Evolutionary conservation across 2,329 filamentous ascomycete genomes (phyloP).

Genomic region (Calonectria henricotiae): DNA sequence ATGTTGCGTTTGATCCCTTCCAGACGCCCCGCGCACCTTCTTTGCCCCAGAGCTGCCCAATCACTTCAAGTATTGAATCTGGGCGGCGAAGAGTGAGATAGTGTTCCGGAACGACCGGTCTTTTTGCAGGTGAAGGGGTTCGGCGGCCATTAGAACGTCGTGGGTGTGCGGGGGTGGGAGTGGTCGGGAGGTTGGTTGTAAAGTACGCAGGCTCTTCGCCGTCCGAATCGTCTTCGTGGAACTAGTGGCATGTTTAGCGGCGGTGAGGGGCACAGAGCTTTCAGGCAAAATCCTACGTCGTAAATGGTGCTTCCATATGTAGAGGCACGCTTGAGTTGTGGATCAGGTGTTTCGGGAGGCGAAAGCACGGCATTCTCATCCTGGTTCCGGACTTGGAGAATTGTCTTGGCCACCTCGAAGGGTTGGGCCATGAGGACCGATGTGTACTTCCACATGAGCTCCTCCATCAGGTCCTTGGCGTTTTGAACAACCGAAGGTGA

Average conservation of each 20-base stretch:
- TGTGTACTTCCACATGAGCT: constrained; percentile 92
- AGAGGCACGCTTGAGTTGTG: constrained; percentile 53
- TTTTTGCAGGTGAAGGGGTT: constrained; percentile 56
- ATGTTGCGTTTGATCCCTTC: constrained; percentile 94
- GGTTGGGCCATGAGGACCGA: constrained; percentile 92
- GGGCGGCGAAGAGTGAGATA: constrained; percentile 81
- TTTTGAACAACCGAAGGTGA: constrained; percentile 84
- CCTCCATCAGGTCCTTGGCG: constrained; percentile 84
- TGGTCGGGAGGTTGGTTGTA: constrained; percentile 74
- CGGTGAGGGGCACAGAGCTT: constrained; percentile 35
- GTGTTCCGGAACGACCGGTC: constrained; percentile 63
- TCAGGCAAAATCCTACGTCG: constrained; percentile 53
- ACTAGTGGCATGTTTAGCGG: constrained; percentile 52
- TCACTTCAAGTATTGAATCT: constrained; percentile 88
- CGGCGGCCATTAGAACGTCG: constrained; percentile 57
- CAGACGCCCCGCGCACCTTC: constrained; percentile 94
- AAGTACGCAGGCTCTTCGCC: constrained; percentile 90
- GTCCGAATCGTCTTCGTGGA: constrained; percentile 77
- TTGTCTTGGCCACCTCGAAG: constrained; percentile 96
- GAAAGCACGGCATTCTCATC: constrained; percentile 62
- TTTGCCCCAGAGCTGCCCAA: constrained; percentile 90
- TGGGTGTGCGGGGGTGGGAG: constrained; percentile 66
- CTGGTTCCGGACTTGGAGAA: constrained; percentile 83
- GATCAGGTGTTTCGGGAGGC: constrained; percentile 48
- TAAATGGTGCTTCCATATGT: constrained; percentile 57